phyloP scores from a whole-genome alignment of 495 filamentous ascomycete species.

The Staphylotrichum longicolle region DNA sequence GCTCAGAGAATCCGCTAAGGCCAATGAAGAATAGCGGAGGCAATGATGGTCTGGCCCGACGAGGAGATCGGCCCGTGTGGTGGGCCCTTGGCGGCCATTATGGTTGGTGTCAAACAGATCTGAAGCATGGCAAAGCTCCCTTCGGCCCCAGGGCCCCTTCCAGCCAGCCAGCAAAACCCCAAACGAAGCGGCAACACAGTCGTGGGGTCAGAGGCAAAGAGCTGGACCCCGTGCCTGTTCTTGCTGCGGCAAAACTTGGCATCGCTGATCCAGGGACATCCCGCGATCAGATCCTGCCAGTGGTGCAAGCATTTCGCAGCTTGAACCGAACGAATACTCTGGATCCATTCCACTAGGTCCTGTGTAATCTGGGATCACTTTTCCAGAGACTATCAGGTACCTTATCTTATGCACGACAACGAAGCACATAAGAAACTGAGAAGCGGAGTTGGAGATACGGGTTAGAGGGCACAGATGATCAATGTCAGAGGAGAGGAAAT shows the following conservation, averaged over 20 bases:
- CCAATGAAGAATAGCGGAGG: no score
- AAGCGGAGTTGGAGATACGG: no score
- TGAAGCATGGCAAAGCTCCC: conserved; percentile 12
- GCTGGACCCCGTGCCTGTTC: neutral
- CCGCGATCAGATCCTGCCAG: conserved; percentile 9
- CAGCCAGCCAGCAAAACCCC: conserved; percentile 4
- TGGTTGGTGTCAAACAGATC: conserved; percentile 14
- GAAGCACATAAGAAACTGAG: no score
- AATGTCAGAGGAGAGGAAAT: no score
- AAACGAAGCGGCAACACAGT: neutral
- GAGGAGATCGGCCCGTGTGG: neutral
- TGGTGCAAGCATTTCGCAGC: no score
- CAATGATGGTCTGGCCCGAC: neutral
- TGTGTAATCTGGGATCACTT: no score
- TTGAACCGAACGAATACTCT: neutral
- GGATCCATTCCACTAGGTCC: no score
- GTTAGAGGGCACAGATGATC: no score
- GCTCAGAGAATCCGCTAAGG: neutral
- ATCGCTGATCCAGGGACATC: conserved; percentile 17
- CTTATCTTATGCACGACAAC: no score
- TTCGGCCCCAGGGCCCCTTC: no score
- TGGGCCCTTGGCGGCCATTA: neutral
- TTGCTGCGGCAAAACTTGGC: neutral
- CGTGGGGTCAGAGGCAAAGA: neutral
- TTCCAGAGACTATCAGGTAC: no score